phyloP scores from a whole-genome alignment of 2,329 filamentous ascomycete genomes.

The Fusarium sp. region DNA sequence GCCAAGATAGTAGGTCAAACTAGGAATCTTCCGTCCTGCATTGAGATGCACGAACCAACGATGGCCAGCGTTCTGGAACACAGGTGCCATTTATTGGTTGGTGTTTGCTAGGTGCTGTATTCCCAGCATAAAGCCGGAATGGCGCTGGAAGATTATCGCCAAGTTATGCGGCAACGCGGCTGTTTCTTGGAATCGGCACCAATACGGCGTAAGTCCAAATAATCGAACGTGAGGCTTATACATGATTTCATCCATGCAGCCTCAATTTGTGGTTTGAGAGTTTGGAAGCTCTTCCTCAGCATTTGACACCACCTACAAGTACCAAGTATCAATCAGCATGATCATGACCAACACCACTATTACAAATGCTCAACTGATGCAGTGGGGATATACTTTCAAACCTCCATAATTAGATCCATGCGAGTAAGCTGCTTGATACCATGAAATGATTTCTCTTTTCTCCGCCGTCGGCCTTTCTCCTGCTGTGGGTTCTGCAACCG shows the following conservation, averaged over 20 bases:
- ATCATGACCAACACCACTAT: neutral
- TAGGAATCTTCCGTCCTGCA: conserved; percentile 14
- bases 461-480: neutral
- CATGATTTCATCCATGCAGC: conserved; percentile 9
- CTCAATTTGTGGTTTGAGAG: neutral
- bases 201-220: neutral
- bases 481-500: conserved; percentile 9
- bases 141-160: conserved; percentile 4
- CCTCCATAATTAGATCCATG: neutral
- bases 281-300: neutral
- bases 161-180: conserved; percentile 5
- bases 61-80: neutral
- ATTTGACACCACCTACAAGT: neutral
- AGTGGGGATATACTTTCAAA: neutral
- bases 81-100: neutral
- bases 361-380: conserved; percentile 5
- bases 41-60: conserved; percentile 21
- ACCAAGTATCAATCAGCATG: neutral
- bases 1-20: conserved; percentile 4
- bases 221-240: neutral
- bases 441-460: conserved; percentile 7
- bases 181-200: neutral
- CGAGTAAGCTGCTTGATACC: neutral
- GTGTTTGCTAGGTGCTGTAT: neutral
- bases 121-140: conserved; percentile 3